A percentile compares a stretch with the other conserved stretches of the same genome.
These are phyloP conservation scores for Rhizophora mangle DNA, from an alignment of 345 rosid species.

Conservation along the genomic window DNA sequence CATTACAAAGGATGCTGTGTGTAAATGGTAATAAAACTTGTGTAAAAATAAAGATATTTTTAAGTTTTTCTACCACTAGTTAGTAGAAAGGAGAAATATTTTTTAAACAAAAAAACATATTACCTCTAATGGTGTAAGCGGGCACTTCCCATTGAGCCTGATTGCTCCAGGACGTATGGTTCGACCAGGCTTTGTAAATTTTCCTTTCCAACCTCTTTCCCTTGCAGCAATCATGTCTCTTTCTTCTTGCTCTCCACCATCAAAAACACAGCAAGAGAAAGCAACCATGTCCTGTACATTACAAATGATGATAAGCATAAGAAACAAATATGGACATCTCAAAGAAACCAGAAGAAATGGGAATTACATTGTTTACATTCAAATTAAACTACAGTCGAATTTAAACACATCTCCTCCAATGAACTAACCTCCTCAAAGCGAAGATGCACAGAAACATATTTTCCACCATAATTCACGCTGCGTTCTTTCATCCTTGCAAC, in stretches of 20 bases:
- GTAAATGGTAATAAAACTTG: too few species aligned
- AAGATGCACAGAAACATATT: slow-evolving; percentile 93
- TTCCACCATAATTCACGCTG: slow-evolving; percentile 70
- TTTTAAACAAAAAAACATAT: not conserved
- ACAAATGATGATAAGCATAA: slow-evolving; percentile 3
- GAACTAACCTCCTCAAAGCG: slow-evolving; percentile 96
- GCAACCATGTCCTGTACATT: slow-evolving; percentile 95
- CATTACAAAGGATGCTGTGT: too few species aligned
- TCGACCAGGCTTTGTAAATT: slow-evolving; percentile 96
- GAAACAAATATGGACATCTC: not conserved
- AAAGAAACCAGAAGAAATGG: too few species aligned
- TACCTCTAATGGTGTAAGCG: slow-evolving; percentile 98
- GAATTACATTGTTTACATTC: not conserved
- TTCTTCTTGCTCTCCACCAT: slow-evolving; percentile 87
- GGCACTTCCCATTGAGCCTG: slow-evolving; percentile 95
- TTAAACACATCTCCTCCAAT: slow-evolving; percentile 7
- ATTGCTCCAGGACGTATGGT: slow-evolving; percentile 95
- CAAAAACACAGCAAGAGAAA: slow-evolving; percentile 97
- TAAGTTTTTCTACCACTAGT: not conserved
- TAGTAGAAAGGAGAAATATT: not conserved
- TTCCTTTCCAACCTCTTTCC: slow-evolving; percentile 98
- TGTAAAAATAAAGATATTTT: too few species aligned
- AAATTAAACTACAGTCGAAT: slow-evolving; percentile 2
- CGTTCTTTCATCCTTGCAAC: slow-evolving; percentile 95
- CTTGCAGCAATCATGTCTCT: slow-evolving; percentile 88